Evolutionary conservation across 2,329 filamentous ascomycete genomes (phyloP), one percentile per base, ranked within the genome.

Genomic region (Fusarium torulosum): DNA sequence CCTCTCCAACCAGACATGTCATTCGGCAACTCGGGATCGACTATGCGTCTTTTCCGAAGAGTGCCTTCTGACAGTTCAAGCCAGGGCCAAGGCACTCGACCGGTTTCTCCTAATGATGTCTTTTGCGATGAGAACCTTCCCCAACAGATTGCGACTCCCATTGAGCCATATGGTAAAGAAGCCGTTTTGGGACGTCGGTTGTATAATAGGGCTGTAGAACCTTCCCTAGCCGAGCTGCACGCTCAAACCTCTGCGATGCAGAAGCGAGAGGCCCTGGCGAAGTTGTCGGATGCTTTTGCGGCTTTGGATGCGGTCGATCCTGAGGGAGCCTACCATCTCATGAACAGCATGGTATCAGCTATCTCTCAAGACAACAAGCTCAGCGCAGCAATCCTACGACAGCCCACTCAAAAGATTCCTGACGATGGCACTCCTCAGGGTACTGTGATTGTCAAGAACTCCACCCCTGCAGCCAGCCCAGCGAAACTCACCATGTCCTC

Each of bases 21-120:
- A 7, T 98, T 96, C 79, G 96, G 95, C 51, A 98, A 98, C 78
- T 91, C 90, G 9, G 93, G 92, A 2, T 97, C 95, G 1, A 97
- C 94, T 17, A 93, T 97, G 69, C 90, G 94, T 54, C 90, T 97
- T 52, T 98, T 97, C 82, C 92, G 93, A 67, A 89, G 95, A 23
- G 93, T 97, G 1, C 85, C 86, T 1, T 96, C 94, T 0, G 91
- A 93, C 72, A 83, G 84, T 71, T 88, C 83, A 21, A 81, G 78
- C 7, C 79, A 80, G 2, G 79, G 80, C 7, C 79, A 80, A 2
- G 79, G 80, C 6, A 76, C 75, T 27, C 72, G 76, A 14, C 75
- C 78, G 6, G 65, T 73, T 1, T 79, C 80, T 4, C 72, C 79
- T 6, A 80, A 81, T 31, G 80, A 82, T 56, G 74, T 82, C 6